Percentiles rank a stretch among this genome's conserved stretches.
Conservation (phyloP, 2,329 filamentous ascomycete species). For the Talaromyces islandicus region DNA sequence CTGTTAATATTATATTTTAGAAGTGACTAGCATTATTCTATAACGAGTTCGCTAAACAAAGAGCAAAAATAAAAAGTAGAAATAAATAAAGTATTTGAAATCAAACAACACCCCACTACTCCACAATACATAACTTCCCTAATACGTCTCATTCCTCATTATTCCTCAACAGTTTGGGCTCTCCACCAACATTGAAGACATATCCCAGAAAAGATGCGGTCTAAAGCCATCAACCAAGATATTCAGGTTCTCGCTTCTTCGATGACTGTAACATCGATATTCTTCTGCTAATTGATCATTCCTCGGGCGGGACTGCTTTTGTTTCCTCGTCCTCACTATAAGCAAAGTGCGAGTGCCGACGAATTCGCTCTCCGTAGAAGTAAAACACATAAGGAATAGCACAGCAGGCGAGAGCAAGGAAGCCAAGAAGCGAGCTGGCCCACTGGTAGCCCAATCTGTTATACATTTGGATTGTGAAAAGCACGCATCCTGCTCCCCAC, state of each 20-base stretch:
- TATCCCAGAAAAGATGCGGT: background rate
- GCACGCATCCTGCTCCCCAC: slow-evolving; percentile 70
- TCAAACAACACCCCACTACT: background rate
- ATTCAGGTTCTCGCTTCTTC: background rate
- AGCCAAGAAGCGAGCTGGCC: slow-evolving; percentile 67
- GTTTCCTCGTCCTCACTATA: slow-evolving; percentile 55
- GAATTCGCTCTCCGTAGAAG: slow-evolving; percentile 66
- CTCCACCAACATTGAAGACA: background rate
- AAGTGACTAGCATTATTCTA: background rate
- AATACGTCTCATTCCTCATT: too few relatives aligned
- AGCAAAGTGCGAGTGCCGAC: slow-evolving; percentile 64
- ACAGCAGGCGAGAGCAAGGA: slow-evolving; percentile 71
- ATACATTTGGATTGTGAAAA: slow-evolving; percentile 83
- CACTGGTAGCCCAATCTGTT: slow-evolving; percentile 65
- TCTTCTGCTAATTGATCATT: background rate
- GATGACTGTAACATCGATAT: background rate
- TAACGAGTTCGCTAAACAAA: background rate
- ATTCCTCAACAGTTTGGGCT: background rate
- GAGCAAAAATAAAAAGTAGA: too few relatives aligned
- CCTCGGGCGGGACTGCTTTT: slow-evolving; percentile 2
- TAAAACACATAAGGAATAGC: slow-evolving; percentile 80
- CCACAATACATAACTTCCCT: too few relatives aligned
- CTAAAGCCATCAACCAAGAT: background rate
- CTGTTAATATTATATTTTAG: too few relatives aligned
- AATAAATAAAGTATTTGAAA: background rate